Evolutionary conservation across 2,329 filamentous ascomycete genomes (phyloP), one percentile per base, ranked within the genome.

Genomic region (Beauveria sp.): DNA sequence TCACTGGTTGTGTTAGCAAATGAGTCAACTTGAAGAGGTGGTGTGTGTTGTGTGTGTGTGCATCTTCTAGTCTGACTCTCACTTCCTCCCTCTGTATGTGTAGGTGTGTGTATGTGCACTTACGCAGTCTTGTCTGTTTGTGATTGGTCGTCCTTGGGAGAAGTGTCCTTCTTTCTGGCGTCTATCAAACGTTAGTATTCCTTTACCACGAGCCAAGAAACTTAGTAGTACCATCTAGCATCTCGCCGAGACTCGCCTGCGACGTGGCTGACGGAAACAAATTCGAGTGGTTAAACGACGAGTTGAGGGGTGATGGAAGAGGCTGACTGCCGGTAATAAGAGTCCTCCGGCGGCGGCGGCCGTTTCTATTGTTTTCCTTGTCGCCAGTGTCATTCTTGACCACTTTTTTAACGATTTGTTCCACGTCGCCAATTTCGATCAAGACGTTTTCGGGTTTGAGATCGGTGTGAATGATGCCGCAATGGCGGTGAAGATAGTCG

Each of bases 401-500:
- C 66, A 96, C 93, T 64, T 90, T 92, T 77, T 96, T 93, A 63
- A 99, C 95, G 65, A 98, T 98, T 75, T 98, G 91, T 79, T 99
- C 95, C 55, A 99, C 95, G 69, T 99, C 95, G 67, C 95, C 95
- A 71, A 99, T 98, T 77, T 99, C 95, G 73, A 99, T 98, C 66
- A 99, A 81, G 38, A 99, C 95, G 72, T 99, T 99, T 74, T 99
- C 95, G 53, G 95, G 95, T 76, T 99, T 97, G 68, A 98, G 79
- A 73, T 97, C 93, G 64, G 95, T 98, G 76, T 99, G 95, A 71
- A 99, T 97, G 77, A 99, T 98, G 72, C 95, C 95, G 76, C 95
- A 99, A 77, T 99, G 93, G 69, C 95, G 88, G 75, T 99, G 95
- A 45, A 99, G 83, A 73, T 98, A 98, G 75, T 99, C 95, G 65